Percentiles rank a stretch among this genome's conserved stretches.
phyloP scores from a whole-genome alignment of 1,139 yeast genomes.

The Candida glucosophila region DNA sequence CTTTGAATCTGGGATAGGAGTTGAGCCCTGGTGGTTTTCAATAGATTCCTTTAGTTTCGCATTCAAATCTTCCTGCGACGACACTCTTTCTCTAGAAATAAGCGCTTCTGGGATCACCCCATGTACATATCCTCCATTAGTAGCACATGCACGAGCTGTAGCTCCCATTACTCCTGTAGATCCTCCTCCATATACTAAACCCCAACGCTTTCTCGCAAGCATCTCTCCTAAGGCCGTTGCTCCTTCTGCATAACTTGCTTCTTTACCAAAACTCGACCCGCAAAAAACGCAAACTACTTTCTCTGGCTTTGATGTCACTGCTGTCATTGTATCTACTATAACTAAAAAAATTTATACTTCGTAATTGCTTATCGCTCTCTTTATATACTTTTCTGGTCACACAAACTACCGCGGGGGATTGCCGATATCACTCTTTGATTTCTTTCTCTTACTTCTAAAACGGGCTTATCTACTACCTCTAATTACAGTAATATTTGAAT shows the following conservation, averaged over 20 bases:
- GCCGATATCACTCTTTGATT: constrained; percentile 15
- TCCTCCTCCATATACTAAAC: constrained; percentile 88
- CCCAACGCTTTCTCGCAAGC: constrained; percentile 56
- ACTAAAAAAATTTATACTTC: too few species aligned
- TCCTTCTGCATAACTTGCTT: constrained; percentile 38
- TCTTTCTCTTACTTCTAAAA: constrained; percentile 18
- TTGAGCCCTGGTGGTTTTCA: constrained; percentile 47
- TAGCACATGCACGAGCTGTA: constrained; percentile 65
- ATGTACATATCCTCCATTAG: constrained; percentile 66
- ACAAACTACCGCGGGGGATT: too few species aligned
- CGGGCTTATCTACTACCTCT: constrained; percentile 25
- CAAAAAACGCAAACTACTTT: constrained; percentile 75
- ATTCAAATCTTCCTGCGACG: constrained; percentile 34
- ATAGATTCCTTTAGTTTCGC: constrained; percentile 35
- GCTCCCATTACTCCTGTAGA: constrained; percentile 83
- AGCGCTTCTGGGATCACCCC: constrained; percentile 84
- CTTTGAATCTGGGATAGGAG: constrained; percentile 54
- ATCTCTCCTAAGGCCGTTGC: constrained; percentile 54
- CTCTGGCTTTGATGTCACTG: constrained; percentile 13
- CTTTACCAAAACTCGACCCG: constrained; percentile 71
- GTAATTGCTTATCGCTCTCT: too few species aligned
- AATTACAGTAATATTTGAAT: too few species aligned
- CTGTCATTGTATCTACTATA: too few species aligned
- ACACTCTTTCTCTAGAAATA: constrained; percentile 62
- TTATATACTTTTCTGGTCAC: too few species aligned